Conservation (phyloP, 495 filamentous ascomycete genomes). For the Aspergillus homomorphus region DNA sequence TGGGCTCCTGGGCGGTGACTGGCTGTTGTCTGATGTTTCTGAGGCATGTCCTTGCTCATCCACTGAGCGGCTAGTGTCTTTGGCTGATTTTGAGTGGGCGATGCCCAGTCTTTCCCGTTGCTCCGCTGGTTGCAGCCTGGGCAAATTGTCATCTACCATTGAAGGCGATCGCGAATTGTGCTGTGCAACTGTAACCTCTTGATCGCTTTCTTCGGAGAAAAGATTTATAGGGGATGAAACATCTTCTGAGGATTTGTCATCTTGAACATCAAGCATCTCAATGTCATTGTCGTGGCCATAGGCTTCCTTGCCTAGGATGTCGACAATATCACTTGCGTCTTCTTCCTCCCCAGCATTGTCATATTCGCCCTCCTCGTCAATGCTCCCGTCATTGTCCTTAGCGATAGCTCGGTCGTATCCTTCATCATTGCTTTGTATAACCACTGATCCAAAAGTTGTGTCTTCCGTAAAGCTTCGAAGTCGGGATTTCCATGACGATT, state of each 20-base stretch:
- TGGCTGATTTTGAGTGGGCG: not conserved
- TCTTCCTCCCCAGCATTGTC: not conserved
- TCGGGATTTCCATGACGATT: not conserved
- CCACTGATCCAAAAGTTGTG: too few relatives aligned
- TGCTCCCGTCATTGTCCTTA: not conserved
- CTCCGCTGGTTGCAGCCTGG: not conserved
- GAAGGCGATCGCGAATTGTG: not conserved
- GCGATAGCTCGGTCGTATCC: too few relatives aligned
- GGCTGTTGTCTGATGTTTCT: not conserved
- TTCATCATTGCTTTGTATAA: too few relatives aligned
- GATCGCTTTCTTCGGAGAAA: conserved; percentile 3
- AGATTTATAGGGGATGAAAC: not conserved
- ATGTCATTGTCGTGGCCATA: not conserved
- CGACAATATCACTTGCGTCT: not conserved
- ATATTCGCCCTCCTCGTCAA: not conserved
- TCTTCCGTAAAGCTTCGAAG: not conserved
- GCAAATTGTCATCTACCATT: not conserved
- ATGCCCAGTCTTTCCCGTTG: not conserved
- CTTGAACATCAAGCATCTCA: not conserved
- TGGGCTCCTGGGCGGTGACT: too few relatives aligned
- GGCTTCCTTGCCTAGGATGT: not conserved
- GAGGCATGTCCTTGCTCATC: not conserved
- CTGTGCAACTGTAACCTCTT: not conserved
- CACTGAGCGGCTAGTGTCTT: not conserved
- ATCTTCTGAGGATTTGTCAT: not conserved